A percentile compares a stretch with the other conserved stretches of the same genome.
Evolutionary conservation across 129 eudicot genomes (phyloP).

Genomic region (Sambucus nigra): DNA sequence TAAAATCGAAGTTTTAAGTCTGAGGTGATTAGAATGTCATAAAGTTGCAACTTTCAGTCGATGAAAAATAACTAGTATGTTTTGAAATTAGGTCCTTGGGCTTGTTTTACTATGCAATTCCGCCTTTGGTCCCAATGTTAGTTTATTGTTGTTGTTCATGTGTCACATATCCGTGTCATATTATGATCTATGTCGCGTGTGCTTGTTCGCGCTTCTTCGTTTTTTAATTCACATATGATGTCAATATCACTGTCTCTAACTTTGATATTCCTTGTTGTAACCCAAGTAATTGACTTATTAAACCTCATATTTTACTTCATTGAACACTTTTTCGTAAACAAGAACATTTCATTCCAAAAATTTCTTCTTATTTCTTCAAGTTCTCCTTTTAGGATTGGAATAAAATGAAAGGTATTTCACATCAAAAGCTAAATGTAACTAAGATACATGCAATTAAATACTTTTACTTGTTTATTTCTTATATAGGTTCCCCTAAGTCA

Average conservation of each 20-base stretch:
- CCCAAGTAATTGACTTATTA: background rate
- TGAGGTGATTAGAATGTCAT: too few species aligned
- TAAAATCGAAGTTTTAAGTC: too few species aligned
- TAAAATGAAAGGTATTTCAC: background rate
- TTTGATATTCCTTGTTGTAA: background rate
- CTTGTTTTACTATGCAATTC: too few species aligned
- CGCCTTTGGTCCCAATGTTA: too few species aligned
- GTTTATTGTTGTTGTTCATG: too few species aligned
- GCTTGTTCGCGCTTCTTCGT: too few species aligned
- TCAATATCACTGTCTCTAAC: background rate
- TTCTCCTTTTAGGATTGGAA: background rate
- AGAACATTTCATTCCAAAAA: background rate
- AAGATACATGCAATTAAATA: background rate
- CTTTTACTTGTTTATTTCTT: background rate
- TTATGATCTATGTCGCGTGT: too few species aligned
- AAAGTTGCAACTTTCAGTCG: too few species aligned
- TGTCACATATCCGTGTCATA: too few species aligned
- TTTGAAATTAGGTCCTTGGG: too few species aligned
- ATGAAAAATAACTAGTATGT: too few species aligned
- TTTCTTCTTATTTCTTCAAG: background rate
- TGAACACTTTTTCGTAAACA: background rate
- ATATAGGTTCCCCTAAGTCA: background rate
- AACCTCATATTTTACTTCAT: background rate
- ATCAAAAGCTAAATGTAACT: background rate
- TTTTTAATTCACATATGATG: too few species aligned